Conservation (phyloP, 2,329 filamentous ascomycete species). For the Colletotrichum nymphaeae region DNA sequence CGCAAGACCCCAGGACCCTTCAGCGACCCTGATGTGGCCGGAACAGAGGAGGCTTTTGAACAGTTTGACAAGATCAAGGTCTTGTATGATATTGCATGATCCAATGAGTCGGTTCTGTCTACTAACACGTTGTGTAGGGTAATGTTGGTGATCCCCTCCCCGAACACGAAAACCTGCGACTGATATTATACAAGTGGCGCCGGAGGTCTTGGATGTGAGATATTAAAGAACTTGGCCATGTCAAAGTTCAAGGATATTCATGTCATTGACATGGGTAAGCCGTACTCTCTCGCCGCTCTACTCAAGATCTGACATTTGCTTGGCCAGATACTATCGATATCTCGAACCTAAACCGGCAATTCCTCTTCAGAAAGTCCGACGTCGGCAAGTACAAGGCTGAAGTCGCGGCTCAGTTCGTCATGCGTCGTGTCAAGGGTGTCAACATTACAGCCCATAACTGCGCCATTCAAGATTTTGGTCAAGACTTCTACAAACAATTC, state of each 20-base stretch:
- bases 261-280: constrained; percentile 95
- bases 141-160: constrained; percentile 53
- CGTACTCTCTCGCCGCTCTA: background rate
- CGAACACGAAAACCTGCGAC: constrained; percentile 29
- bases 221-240: constrained; percentile 93
- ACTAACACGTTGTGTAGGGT: constrained; percentile 54
- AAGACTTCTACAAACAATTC: constrained; percentile 97
- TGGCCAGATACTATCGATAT: constrained; percentile 92
- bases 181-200: constrained; percentile 75
- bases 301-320: constrained; percentile 13
- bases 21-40: constrained; percentile 71
- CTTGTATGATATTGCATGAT: constrained; percentile 63
- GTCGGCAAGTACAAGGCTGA: constrained; percentile 95
- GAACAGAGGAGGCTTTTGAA: constrained; percentile 62
- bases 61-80: constrained; percentile 79
- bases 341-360: constrained; percentile 97
- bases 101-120: background rate
- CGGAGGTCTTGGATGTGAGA: constrained; percentile 94
- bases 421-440: constrained; percentile 88
- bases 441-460: constrained; percentile 94
- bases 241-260: constrained; percentile 98
- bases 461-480: constrained; percentile 96
- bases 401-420: constrained; percentile 91
- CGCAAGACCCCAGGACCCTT: constrained; percentile 83
- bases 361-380: constrained; percentile 91